Base-by-base conservation (phyloP, 2,329 filamentous ascomycete genomes). In the Pseudogymnoascus sp. region DNA sequence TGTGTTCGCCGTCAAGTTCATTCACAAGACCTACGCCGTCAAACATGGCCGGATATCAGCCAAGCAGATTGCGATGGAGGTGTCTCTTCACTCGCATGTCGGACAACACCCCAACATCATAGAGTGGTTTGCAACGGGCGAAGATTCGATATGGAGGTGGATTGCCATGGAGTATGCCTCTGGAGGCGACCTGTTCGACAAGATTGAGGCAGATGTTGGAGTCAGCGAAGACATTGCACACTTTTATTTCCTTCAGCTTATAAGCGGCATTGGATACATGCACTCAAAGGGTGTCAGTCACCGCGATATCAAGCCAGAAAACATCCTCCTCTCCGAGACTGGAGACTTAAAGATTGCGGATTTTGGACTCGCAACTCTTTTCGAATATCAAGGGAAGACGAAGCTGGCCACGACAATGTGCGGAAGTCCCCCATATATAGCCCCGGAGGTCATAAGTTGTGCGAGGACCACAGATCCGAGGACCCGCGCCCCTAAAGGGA, bases 111-210 rank as follows among this genome's bases (percentile, higher is more conserved):
- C 87, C 60, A 96, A 99, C 74, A 88, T 99, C 66, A 97, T 99
- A 69, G 88, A 91, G 71, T 97, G 91, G 81, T 91, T 95, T 68
- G 87, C 88, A 41, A 89, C 87, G 1, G 93, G 91, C 60, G 90
- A 97, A 73, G 92, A 99, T 72, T 70, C 80, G 0, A 77, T 87
- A 16, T 99, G 94, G 93, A 85, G 89, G 67, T 99, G 94, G 94
- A 96, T 99, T 68, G 93, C 92, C 38, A 97, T 99, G 91, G 94
- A 99, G 74, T 88, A 90, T 67, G 94, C 94, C 50, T 90, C 95
- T 68, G 94, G 94, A 41, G 94, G 94, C 9, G 94, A 99, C 72
- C 80, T 99, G 6, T 99, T 99, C 74, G 94, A 99, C 84, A 99
- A 99, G 79, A 97, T 99, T 68, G 95, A 99, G 76, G 92, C 94